A percentile compares a stretch with the other conserved stretches of the same genome.
Conservation (phyloP, 73 alveolate genomes). For the Tetrahymena thermophila region DNA sequence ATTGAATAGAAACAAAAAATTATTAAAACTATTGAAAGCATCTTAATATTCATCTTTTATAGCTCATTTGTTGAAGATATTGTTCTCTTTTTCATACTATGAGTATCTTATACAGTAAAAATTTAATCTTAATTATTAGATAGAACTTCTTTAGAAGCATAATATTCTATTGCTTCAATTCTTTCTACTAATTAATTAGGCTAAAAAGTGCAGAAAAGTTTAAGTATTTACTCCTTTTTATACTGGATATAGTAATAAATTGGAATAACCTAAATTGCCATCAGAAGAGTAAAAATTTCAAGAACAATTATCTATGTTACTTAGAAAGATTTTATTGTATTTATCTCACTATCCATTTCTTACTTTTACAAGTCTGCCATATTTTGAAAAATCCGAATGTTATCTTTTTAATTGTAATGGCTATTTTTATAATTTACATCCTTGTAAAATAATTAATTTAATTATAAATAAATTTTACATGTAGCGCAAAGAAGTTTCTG, state of each 20-base stretch:
- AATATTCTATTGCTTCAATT: neutral
- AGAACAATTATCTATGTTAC: neutral
- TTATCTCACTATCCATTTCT: neutral
- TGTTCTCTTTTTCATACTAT: neutral
- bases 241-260: neutral
- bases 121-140: neutral
- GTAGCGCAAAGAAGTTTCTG: neutral
- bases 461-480: neutral
- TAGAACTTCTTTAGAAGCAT: neutral
- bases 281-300: neutral
- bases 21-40: neutral
- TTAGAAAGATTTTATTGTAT: neutral
- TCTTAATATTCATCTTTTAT: neutral
- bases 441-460: too few relatives aligned
- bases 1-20: neutral
- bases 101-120: neutral
- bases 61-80: neutral
- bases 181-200: neutral
- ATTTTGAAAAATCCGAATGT: neutral
- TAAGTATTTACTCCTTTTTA: neutral
- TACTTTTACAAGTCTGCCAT: neutral
- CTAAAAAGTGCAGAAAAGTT: neutral
- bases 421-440: neutral
- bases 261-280: neutral
- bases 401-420: neutral